Conservation (phyloP, 2,329 filamentous ascomycete genomes). For the Sarocladium strictum region DNA sequence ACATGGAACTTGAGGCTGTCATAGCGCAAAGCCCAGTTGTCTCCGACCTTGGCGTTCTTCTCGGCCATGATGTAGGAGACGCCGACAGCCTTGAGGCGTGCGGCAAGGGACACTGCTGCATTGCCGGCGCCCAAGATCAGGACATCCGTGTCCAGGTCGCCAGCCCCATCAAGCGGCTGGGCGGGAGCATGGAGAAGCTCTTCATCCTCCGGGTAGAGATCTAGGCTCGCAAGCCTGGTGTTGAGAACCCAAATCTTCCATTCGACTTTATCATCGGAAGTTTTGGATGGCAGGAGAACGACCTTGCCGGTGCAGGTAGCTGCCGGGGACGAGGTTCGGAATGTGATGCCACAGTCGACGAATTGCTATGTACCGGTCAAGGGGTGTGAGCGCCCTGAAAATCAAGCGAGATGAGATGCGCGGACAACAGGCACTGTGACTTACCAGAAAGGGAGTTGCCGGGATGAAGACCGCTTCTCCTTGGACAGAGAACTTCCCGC, state of each 20-base stretch:
- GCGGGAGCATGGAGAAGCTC: conserved; percentile 16
- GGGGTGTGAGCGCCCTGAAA: too few relatives aligned
- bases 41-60: conserved; percentile 25
- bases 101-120: conserved; percentile 24
- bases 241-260: conserved; percentile 30
- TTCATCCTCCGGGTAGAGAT: conserved; percentile 22
- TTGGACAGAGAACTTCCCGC: conserved; percentile 7
- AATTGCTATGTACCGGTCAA: not conserved
- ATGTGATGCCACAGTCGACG: conserved; percentile 17
- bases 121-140: conserved; percentile 29
- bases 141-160: conserved; percentile 23
- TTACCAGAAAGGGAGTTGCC: conserved; percentile 11
- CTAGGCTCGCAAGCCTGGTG: conserved; percentile 22
- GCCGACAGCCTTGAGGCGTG: conserved; percentile 30
- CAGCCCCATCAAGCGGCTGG: conserved; percentile 10
- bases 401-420: too few relatives aligned
- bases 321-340: conserved; percentile 24
- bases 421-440: not conserved
- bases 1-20: conserved; percentile 33
- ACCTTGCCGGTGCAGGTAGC: conserved; percentile 25
- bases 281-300: conserved; percentile 20
- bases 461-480: conserved; percentile 7
- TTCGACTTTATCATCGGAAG: not conserved
- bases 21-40: conserved; percentile 34
- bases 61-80: conserved; percentile 31